These are phyloP conservation scores for Ploettnerulaceae sp. DNA, from an alignment of 2,329 filamentous ascomycete genomes.

Conservation along the genomic window DNA sequence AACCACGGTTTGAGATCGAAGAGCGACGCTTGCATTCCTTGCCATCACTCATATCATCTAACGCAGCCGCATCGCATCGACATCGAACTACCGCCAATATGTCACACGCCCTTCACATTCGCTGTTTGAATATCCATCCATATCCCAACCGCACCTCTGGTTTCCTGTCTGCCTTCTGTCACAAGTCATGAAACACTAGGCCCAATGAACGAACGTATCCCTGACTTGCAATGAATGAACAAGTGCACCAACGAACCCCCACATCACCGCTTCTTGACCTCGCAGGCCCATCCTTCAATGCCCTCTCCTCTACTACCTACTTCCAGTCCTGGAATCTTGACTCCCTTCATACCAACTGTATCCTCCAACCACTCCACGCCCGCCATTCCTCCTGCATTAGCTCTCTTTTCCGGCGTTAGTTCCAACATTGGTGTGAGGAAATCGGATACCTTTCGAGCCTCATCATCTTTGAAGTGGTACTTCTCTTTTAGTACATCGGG, in stretches of 20 bases:
- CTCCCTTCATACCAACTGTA: constrained; percentile 80
- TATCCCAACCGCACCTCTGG: no score
- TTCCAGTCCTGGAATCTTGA: constrained; percentile 66
- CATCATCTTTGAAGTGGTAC: constrained; percentile 87
- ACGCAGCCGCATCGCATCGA: no score
- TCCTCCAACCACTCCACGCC: constrained; percentile 78
- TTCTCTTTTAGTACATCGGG: constrained; percentile 92
- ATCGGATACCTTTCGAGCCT: constrained; percentile 70
- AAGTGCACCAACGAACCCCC: not conserved
- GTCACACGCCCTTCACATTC: no score
- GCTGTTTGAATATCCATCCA: no score
- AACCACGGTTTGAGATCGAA: no score
- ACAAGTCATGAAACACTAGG: no score
- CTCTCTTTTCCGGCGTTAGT: constrained; percentile 78
- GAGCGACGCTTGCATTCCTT: no score
- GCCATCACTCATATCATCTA: no score
- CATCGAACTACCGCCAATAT: no score
- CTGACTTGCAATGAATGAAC: not conserved
- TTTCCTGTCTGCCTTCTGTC: no score
- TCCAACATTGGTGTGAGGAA: constrained; percentile 92
- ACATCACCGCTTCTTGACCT: constrained; percentile 72
- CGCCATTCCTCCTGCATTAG: constrained; percentile 94
- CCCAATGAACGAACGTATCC: no score
- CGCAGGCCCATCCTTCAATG: constrained; percentile 88
- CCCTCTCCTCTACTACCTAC: constrained; percentile 84